Evolutionary conservation across 2,329 filamentous ascomycete genomes (phyloP), one percentile per base, ranked within the genome.

Genomic region (Colletotrichum sp.): DNA sequence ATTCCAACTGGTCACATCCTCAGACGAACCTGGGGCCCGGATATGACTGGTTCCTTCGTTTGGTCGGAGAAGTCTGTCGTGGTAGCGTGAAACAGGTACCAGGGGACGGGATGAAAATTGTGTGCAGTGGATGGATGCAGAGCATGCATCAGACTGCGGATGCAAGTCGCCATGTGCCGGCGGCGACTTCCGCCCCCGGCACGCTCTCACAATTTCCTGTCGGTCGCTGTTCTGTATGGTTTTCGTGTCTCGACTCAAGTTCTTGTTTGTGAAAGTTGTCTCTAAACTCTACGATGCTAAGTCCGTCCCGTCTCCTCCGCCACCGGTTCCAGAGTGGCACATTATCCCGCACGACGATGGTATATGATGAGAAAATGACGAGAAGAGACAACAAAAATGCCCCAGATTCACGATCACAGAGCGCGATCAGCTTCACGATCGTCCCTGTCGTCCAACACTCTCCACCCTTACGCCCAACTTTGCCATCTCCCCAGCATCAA

Each of bases 391-490:
- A 13, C 6, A 1, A 1, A 22, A 8, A 52, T 13, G 12, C n/a
- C 6, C 44, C 6, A 24, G 9, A 62, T 12, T 15, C 16, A 62
- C 15, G 12, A 12, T 24, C 13, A 18, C 16, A 24, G 13, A 32
- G 10, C 34, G 0, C 55, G 2, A 2, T 63, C 39, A 73, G 13
- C 34, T 72, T 32, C 64, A 52, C 1, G n/a, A 52, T 22, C 44
- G 39, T 12, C 79, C 80, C 79, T 87, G 87, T 26, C 87, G 86
- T 24, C 90, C 90, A 39, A 91, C 86, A 76, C 87, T 89, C 84
- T 90, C 88, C 12, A 91, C 88, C 22, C 86, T 84, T 66, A 91
- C 84, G 16, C 88, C 89, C n/a, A 91, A 82, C 82, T 86, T 86
- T 52, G 84, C 83, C 85, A 90, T 87, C 78, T 86, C 84, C 26